Evolutionary conservation across 148 eudicot species (phyloP).

Genomic region (Selenicereus undatus): DNA sequence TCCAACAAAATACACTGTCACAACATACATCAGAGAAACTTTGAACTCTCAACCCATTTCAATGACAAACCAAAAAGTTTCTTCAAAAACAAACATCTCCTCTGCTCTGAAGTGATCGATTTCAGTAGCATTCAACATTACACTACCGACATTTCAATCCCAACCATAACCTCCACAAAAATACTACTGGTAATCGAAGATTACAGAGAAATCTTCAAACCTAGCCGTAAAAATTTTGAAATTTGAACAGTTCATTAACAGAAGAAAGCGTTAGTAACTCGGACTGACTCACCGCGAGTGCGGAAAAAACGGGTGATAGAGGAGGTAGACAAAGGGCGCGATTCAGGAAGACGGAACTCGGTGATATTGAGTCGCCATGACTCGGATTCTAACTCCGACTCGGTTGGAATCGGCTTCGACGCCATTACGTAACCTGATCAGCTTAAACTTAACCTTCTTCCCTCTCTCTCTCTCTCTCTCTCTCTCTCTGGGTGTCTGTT

Average conservation of each 20-base stretch:
- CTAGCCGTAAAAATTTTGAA: too few species aligned
- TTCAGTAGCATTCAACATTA: too few species aligned
- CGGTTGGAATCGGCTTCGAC: background rate
- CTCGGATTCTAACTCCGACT: constrained; percentile 12
- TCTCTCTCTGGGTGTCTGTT: background rate
- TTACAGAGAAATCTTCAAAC: too few species aligned
- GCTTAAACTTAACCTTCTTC: background rate
- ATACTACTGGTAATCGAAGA: too few species aligned
- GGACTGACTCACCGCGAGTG: constrained; percentile 8
- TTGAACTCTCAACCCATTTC: background rate
- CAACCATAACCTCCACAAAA: too few species aligned
- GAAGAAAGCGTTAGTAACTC: too few species aligned
- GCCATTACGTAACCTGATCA: background rate
- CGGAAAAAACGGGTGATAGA: constrained; percentile 13
- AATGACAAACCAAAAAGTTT: too few species aligned
- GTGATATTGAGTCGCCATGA: constrained; percentile 36
- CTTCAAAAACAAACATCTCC: too few species aligned
- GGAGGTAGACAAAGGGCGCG: constrained; percentile 13
- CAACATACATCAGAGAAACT: background rate
- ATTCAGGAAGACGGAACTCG: constrained; percentile 22
- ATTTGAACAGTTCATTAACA: too few species aligned
- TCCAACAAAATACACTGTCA: background rate
- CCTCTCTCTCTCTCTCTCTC: background rate
- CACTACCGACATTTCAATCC: too few species aligned
- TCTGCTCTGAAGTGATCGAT: too few species aligned